These are phyloP conservation scores for Voacanga thouarsii DNA, from an alignment of 257 asterid species.

Conservation along the genomic window DNA sequence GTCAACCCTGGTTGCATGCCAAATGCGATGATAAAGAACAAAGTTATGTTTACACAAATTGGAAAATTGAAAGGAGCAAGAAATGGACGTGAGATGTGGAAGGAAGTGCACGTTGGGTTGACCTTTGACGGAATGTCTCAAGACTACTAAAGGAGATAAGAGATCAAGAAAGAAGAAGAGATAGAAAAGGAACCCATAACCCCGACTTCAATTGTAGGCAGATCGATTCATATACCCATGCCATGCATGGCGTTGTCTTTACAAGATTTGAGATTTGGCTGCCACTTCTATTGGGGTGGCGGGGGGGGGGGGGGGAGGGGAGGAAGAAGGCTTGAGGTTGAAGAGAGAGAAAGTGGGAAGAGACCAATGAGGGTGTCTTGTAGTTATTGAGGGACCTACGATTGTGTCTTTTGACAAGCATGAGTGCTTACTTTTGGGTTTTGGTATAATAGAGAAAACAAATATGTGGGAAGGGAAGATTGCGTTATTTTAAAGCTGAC, in stretches of 20 bases:
- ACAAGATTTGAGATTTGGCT: constrained; percentile 13
- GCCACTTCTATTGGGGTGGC: constrained; percentile 1
- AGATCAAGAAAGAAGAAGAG: neutral
- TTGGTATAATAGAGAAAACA: constrained; percentile 41
- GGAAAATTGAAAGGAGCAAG: neutral
- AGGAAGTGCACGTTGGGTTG: constrained; percentile 12
- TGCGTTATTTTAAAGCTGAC: constrained; percentile 80
- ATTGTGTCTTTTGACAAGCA: constrained; percentile 50
- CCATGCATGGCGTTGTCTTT: constrained; percentile 10
- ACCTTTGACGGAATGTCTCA: constrained; percentile 7
- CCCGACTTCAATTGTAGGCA: neutral
- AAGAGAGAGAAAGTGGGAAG: constrained; percentile 1
- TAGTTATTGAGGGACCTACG: constrained; percentile 51
- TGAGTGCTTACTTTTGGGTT: constrained; percentile 65
- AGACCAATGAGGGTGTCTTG: constrained; percentile 17
- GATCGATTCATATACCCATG: neutral
- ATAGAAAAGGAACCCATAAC: neutral
- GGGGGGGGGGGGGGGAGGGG: neutral
- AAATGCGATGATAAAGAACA: neutral
- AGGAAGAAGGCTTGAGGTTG: constrained; percentile 1
- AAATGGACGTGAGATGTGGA: constrained; percentile 8
- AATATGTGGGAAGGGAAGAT: constrained; percentile 62
- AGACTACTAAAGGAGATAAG: constrained; percentile 5
- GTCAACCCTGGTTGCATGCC: neutral
- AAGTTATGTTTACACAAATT: neutral